Evolutionary conservation across 768 basidiomycete genomes (phyloP), one percentile per base, ranked within the genome.

Genomic region (Rhodotorula babjevae): DNA sequence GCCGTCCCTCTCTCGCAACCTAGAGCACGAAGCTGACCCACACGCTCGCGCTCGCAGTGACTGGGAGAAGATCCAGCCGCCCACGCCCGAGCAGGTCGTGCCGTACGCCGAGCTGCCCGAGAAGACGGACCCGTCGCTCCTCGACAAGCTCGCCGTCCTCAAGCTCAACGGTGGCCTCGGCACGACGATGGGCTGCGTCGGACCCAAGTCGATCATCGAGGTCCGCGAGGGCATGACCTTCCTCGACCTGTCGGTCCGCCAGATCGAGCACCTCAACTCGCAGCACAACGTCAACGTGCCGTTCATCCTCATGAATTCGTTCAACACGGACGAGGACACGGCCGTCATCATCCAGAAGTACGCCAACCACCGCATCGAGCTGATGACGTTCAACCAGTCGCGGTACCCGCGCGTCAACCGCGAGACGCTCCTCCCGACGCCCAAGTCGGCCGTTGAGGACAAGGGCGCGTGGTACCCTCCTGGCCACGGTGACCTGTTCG

Each of bases 151-250:
- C 76, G 95, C 92, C 59, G 90, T 96, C 52, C 89, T 95, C 83
- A 94, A 95, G 84, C 88, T 94, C 79, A 94, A 96, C 80, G 93
- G 93, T 59, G 76, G 78, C 21, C 71, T 77, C 57, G 77, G 78
- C 42, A 79, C 77, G 31, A 76, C 77, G 31, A 84, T 84, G 83
- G 83, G 83, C 56, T 84, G 83, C 79, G 83, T 83, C 64, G 92
- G 93, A 31, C 84, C 84, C 72, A 97, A 95, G 85, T 89, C 87
- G 79, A 90, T 93, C 65, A 90, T 97, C 73, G 94, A 95, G 80
- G 93, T 95, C 83, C 90, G 95, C 83, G 90, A 96, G 78, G 93
- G 92, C 81, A 93, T 95, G 93, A 94, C 90, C 63, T 97, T 96
- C 87, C 87, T 97, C 73, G 94, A 97, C 82, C 86, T 97, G 74